Evolutionary conservation across 805 yeast species (phyloP).

Genomic region (Saturnispora ahearnii): DNA sequence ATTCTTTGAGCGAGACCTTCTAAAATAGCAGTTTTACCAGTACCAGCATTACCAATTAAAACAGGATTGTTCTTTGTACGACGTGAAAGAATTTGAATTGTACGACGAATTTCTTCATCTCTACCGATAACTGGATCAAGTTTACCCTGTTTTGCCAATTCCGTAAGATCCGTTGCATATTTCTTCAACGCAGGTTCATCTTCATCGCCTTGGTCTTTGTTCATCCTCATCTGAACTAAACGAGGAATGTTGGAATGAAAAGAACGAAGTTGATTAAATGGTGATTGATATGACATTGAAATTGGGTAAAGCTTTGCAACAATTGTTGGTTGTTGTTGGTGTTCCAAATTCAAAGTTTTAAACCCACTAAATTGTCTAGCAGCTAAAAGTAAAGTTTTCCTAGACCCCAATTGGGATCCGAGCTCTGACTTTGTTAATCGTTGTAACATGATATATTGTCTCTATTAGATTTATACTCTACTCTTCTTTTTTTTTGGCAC

Average conservation of each 20-base stretch:
- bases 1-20: slow-evolving; percentile 96
- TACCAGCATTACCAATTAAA: slow-evolving; percentile 92
- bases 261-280: slow-evolving; percentile 2
- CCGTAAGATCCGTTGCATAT: slow-evolving; percentile 80
- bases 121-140: slow-evolving; percentile 96
- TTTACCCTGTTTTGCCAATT: slow-evolving; percentile 80
- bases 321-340: not conserved
- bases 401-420: not conserved
- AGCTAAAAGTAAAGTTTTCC: not conserved
- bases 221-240: slow-evolving; percentile 25
- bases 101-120: slow-evolving; percentile 89
- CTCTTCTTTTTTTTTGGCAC: not conserved
- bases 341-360: not conserved
- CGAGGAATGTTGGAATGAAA: slow-evolving; percentile 13
- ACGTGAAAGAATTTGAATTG: slow-evolving; percentile 85
- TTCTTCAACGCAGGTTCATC: slow-evolving; percentile 74
- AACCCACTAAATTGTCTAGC: not conserved
- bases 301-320: no score
- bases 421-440: not conserved
- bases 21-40: slow-evolving; percentile 94
- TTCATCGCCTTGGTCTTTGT: slow-evolving; percentile 27
- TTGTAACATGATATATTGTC: not conserved
- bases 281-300: not conserved
- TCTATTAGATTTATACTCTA: no score
- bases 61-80: slow-evolving; percentile 95